Evolutionary conservation across 257 asterid species (phyloP), one percentile per base, ranked within the genome.

Genomic region (Gentiana straminea): DNA sequence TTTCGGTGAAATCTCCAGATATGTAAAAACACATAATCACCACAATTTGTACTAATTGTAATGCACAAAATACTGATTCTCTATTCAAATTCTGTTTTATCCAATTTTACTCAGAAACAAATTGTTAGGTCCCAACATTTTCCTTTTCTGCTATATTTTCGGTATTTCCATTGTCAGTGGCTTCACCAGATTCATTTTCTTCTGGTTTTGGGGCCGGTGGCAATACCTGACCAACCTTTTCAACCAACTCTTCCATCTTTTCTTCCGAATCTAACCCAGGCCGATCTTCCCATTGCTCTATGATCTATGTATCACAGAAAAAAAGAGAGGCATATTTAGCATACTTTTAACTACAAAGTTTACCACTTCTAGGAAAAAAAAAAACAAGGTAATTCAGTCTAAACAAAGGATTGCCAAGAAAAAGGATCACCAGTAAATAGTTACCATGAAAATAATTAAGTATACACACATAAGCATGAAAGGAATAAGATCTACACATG

Each of bases 231-330:
- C n/a, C 10, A 51, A 80, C 54, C 1, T 54, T 49, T 65, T 81
- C 81, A 12, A 77, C 64, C 55, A 81, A 59, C 61, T 74, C 80
- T 1, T 70, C 68, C 9, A 57, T 54, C 45, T 65, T 73, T 2
- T 76, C 86, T 3, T 76, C 86, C 24, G 24, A 24, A 24, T 24
- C 24, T 24, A 24, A 24, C 33, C 75, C 84, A 59, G 71, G 55
- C 9, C 89, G 86, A 0, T 46, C 5, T 5, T 75, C 88, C 35
- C 71, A 71, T 9, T 82, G 77, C 62, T 72, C 83, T 49, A 84
- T 51, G 47, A 88, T 75, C 96, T 88, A 24, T 24, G 24, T 24
- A 24, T 24, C 24, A 24, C 1, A 80, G 39, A 3, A 37, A 4
- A 56, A 12, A 39, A 53, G 32, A 1, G 3, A 35, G 3, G 8